Evolutionary conservation across 2,329 filamentous ascomycete species (phyloP).

Genomic region (Sarocladium brachiariae): DNA sequence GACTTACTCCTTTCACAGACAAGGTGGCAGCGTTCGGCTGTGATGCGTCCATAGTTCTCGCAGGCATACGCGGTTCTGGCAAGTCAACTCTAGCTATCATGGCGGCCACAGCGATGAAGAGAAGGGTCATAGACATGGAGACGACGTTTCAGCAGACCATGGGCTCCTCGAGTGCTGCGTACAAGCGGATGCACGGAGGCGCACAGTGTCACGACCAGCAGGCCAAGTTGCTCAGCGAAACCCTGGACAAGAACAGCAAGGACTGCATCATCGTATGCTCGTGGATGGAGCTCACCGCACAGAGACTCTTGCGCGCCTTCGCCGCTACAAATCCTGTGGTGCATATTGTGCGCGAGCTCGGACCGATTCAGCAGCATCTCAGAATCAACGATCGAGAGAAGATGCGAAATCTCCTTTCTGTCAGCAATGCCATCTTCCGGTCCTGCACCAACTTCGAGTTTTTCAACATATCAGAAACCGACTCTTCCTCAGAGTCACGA

Average conservation of each 20-base stretch:
- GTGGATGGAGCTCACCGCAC: conserved; percentile 59
- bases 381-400: conserved; percentile 47
- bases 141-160: conserved; percentile 58
- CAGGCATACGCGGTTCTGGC: conserved; percentile 66
- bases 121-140: conserved; percentile 64
- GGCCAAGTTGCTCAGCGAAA: conserved; percentile 51
- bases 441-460: conserved; percentile 69
- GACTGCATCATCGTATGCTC: conserved; percentile 66
- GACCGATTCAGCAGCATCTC: conserved; percentile 58
- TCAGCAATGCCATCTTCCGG: conserved; percentile 52
- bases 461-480: conserved; percentile 60
- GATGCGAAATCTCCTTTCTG: conserved; percentile 50
- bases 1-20: conserved; percentile 14
- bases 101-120: conserved; percentile 62
- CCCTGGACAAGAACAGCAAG: conserved; percentile 51
- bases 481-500: conserved; percentile 6
- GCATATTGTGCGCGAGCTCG: conserved; percentile 58
- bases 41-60: conserved; percentile 64
- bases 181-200: conserved; percentile 56
- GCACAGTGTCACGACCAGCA: conserved; percentile 58
- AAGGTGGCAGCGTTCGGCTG: conserved; percentile 39
- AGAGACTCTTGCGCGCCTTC: conserved; percentile 54
- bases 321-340: conserved; percentile 62
- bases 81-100: conserved; percentile 73
- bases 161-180: conserved; percentile 54